Base-by-base conservation (phyloP, 164 flowering plant genomes). In the Sedum album region DNA sequence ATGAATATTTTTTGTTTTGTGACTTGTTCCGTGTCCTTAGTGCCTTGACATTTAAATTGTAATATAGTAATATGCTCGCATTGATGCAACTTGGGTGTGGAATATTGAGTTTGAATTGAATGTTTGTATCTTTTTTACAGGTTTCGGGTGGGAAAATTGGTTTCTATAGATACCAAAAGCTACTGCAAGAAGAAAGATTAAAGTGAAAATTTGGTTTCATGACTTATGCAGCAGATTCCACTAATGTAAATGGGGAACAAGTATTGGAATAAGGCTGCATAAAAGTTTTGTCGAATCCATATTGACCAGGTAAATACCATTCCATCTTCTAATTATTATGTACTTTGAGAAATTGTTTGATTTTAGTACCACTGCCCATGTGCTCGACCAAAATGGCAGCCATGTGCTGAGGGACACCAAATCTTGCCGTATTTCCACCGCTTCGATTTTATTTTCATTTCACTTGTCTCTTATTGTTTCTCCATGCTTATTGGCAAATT, bases 101-200 rank as follows among this genome's bases (percentile, higher is more conserved):
- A 48, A 48, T 20, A 18, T 7, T 21, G 13, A 23, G 48, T 44
- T 44, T 44, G 20, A 51, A 21, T n/a, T 9, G 57, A 51, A 51
- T 7, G 5, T n/a, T 51, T 35, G n/a, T 26, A 57, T 57, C 26
- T 53, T 35, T 55, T 5, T 9, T 57, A 1, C 62, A 57, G 62
- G 33, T 57, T 26, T 14, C 33, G 20, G 33, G 62, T 28, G 35
- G 62, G 20, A 57, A 57, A 30, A 57, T 57, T 57, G 33, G 62
- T 2, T 57, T 57, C n/a, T 57, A 20, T 57, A 57, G 31, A 28
- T 57, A 57, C 62, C 62, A 57, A 26, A 57, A 57, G 62, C 62
- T 57, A 13, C 62, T 28, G 31, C 33, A 26, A 13, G 62, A 57
- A 28, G 62, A 57, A 17, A 57, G 62, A 30, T 57, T 57, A 28